Evolutionary conservation across 495 filamentous ascomycete species (phyloP), one percentile per base, ranked within the genome.

Genomic region (Alectoria sarmentosa): DNA sequence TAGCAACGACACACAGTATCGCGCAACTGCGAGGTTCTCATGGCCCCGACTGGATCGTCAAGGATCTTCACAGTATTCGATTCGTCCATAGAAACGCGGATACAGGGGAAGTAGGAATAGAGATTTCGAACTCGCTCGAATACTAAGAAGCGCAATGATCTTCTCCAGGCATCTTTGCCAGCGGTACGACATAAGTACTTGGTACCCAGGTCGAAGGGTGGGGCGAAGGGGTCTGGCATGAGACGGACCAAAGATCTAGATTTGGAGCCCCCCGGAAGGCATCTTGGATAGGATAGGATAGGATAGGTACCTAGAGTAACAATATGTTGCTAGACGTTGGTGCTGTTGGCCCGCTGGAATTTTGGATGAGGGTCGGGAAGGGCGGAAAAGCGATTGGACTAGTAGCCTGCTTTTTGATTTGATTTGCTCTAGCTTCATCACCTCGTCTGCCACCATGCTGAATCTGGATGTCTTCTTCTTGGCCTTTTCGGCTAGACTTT

Each of bases 31-130:
- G 79, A 61, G 82, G 79, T 36, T n/a, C n/a, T n/a, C 89, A 90
- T 15, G 88, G 83, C 14, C 89, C 94, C 28, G 92, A 97, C 76
- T 96, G 90, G 88, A 84, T 97, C 36, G 86, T 96, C 32, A 78
- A 82, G 67, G 90, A 98, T 74, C 76, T 98, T 77, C 76, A 78
- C 42, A 90, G 88, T 65, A 80, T 97, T 32, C 78, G 77, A 70
- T 76, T 90, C 62, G 78, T 85, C 68, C 70, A 69, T 36, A 65
- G 78, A 77, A 49, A 34, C 28, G 52, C 52, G 77, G 69, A 57
- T 77, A 74, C 75, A 69, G 83, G 85, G 17, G 79, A 76, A 62
- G 72, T 89, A 64, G 77, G 81, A 71, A 73, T 90, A 71, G 78
- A 81, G 66, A 76, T 82, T 62, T 71, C 70, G 61, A 76, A 80